These are phyloP conservation scores for Thuja plicata DNA, from an alignment of 83 land plant genomes.

Conservation along the genomic window DNA sequence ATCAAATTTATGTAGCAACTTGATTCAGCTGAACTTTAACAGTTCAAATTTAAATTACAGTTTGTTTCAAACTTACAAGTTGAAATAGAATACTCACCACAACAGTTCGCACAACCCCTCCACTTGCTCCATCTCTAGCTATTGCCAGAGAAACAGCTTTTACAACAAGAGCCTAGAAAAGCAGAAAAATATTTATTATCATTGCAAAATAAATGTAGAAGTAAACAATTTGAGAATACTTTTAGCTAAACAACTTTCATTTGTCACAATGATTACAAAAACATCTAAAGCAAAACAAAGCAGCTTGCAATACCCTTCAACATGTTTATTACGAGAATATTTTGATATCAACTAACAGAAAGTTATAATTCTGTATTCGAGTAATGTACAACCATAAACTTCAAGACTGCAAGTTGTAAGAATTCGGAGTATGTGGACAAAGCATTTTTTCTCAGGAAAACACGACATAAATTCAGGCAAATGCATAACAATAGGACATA, in stretches of 20 bases:
- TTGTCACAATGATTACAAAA: neutral
- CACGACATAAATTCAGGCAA: too few species aligned
- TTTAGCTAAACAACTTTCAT: neutral
- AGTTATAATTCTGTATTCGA: neutral
- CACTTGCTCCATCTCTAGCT: conserved; percentile 98
- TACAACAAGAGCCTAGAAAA: conserved; percentile 74
- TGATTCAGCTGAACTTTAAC: neutral
- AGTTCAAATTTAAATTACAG: neutral
- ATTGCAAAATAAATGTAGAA: neutral
- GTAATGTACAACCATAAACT: neutral
- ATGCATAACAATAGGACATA: neutral
- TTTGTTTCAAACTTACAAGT: neutral
- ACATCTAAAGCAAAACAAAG: neutral
- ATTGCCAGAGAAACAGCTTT: conserved; percentile 97
- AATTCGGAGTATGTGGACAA: too few species aligned
- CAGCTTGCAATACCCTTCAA: neutral
- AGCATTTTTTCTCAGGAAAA: neutral
- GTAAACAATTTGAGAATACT: neutral
- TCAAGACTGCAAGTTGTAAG: neutral
- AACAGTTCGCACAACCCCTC: conserved; percentile 96
- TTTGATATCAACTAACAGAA: neutral
- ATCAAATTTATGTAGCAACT: neutral
- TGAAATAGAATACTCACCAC: conserved; percentile 49
- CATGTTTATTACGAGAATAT: neutral
- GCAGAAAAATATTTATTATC: neutral